phyloP scores from a whole-genome alignment of 805 yeast species.

The Starmerella potacharoeniae region DNA sequence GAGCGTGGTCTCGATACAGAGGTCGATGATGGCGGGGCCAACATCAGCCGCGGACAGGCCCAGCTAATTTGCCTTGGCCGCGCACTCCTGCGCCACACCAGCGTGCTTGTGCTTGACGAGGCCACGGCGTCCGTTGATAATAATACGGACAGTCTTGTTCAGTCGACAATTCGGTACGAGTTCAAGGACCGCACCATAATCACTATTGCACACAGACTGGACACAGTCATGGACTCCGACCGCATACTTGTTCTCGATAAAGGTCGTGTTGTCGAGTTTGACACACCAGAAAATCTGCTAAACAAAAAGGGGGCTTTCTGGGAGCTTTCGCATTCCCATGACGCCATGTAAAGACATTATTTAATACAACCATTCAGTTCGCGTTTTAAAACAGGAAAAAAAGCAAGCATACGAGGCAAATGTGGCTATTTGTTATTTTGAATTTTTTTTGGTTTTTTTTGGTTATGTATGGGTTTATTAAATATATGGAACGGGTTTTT shows the following conservation, averaged over 20 bases:
- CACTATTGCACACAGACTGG: conserved; percentile 72
- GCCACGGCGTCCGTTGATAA: conserved; percentile 57
- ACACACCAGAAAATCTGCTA: conserved; percentile 35
- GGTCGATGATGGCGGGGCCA: conserved; percentile 58
- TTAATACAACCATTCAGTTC: no score
- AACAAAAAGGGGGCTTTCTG: background rate
- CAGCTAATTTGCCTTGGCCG: conserved; percentile 70
- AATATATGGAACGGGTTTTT: conserved; percentile 1
- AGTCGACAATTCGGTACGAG: conserved; percentile 49
- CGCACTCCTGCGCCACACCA: conserved; percentile 54
- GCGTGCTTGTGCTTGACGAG: conserved; percentile 61
- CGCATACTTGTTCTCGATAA: conserved; percentile 43
- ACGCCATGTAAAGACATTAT: background rate
- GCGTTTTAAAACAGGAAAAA: no score
- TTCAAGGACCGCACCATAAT: conserved; percentile 57
- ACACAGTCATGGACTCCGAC: conserved; percentile 55
- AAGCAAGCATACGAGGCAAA: background rate
- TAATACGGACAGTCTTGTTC: conserved; percentile 65
- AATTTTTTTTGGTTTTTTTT: background rate
- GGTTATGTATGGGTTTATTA: background rate
- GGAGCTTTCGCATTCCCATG: background rate
- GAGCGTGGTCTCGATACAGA: conserved; percentile 39
- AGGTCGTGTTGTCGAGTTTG: conserved; percentile 52
- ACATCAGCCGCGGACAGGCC: conserved; percentile 70
- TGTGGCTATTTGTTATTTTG: background rate